Evolutionary conservation across 108 stramenopile genomes (phyloP).

Genomic region (Fragilaria crotonensis): DNA sequence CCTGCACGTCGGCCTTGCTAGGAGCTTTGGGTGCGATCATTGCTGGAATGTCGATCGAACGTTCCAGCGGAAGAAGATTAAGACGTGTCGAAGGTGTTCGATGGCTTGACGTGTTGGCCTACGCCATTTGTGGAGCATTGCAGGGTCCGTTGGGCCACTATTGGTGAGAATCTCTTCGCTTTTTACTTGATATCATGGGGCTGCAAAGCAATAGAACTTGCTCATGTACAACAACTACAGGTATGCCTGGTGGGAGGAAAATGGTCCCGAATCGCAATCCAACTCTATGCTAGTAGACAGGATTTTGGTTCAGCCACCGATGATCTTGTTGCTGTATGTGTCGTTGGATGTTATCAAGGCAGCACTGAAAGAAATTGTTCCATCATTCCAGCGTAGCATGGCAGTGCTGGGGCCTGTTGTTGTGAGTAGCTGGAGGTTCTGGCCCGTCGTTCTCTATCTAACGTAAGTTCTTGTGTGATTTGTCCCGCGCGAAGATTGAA

Average conservation of each 20-base stretch:
- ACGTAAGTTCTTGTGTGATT: neutral
- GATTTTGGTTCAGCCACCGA: neutral
- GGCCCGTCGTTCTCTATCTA: neutral
- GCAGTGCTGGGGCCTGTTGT: neutral
- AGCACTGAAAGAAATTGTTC: neutral
- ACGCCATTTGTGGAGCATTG: neutral
- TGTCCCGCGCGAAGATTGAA: too few species aligned
- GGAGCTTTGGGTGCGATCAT: neutral
- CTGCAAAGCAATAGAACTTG: neutral
- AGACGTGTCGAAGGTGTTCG: too few species aligned
- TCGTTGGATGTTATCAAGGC: neutral
- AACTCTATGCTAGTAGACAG: neutral
- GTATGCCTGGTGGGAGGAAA: neutral
- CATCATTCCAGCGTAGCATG: neutral
- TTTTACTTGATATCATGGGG: neutral
- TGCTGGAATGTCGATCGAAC: neutral
- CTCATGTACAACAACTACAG: neutral
- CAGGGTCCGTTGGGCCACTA: conserved; percentile 1
- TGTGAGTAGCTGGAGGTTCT: neutral
- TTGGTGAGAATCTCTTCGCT: neutral
- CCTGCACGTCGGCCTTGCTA: neutral
- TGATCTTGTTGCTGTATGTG: neutral
- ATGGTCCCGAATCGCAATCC: neutral
- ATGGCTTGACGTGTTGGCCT: neutral
- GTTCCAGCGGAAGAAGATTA: neutral